phyloP scores from a whole-genome alignment of 2,329 filamentous ascomycete species.

The Aureobasidium mangrovei region DNA sequence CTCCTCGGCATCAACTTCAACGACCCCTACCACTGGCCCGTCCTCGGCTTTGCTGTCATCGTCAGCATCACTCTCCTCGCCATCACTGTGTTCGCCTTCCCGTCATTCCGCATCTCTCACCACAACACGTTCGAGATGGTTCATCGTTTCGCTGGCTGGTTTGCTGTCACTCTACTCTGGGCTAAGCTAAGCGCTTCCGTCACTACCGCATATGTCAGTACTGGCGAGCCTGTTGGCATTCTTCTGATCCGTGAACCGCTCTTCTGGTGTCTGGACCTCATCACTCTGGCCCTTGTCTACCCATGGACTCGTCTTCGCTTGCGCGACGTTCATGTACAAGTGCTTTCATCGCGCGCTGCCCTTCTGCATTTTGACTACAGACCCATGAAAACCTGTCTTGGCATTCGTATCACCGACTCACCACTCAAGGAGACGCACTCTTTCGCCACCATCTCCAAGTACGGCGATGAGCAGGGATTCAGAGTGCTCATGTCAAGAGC shows the following conservation, averaged over 20 bases:
- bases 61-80: conserved; percentile 49
- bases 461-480: conserved; percentile 45
- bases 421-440: conserved; percentile 66
- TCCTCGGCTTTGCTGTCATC: conserved; percentile 48
- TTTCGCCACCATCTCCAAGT: conserved; percentile 63
- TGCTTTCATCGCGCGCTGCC: conserved; percentile 63
- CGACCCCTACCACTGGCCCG: conserved; percentile 22
- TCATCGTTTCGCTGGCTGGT: conserved; percentile 69
- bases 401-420: conserved; percentile 50
- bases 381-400: conserved; percentile 27
- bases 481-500: conserved; percentile 63
- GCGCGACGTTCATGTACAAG: conserved; percentile 55
- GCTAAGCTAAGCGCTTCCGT: conserved; percentile 49
- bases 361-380: conserved; percentile 61
- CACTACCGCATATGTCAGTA: conserved; percentile 20
- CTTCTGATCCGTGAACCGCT: conserved; percentile 41
- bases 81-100: conserved; percentile 57
- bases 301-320: conserved; percentile 67
- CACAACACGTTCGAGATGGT: conserved; percentile 64
- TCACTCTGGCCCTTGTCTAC: conserved; percentile 57
- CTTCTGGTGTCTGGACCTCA: conserved; percentile 60
- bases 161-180: conserved; percentile 57
- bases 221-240: conserved; percentile 17
- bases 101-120: conserved; percentile 50
- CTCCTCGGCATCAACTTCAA: conserved; percentile 24